Conservation (phyloP, 371 early-diverging fungal genomes). For the Blastocladiella emersonii region DNA sequence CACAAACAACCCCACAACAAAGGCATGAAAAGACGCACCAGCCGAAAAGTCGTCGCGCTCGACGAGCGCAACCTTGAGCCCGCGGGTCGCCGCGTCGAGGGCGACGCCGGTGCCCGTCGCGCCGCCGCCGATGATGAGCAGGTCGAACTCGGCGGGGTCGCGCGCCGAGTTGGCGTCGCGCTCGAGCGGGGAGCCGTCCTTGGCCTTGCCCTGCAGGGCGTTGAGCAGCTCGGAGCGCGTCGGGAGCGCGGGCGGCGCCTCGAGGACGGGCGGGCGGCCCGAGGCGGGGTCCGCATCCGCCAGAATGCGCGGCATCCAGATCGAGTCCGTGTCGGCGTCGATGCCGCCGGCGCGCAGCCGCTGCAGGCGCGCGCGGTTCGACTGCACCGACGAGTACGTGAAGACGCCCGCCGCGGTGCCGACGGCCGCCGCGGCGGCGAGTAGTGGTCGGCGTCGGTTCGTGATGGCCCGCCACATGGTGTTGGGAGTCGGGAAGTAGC, state of each 20-base stretch:
- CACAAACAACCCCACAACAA: no score
- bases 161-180: neutral
- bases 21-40: constrained; percentile 39
- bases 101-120: constrained; percentile 96
- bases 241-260: neutral
- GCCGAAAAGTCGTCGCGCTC: constrained; percentile 95
- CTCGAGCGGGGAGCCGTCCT: neutral
- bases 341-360: neutral
- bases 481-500: no score
- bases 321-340: neutral
- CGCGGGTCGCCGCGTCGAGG: constrained; percentile 93
- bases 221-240: neutral
- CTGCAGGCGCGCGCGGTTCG: neutral
- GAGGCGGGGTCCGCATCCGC: neutral
- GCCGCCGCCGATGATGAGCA: constrained; percentile 96
- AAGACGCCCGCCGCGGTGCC: neutral
- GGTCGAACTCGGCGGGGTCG: constrained; percentile 50
- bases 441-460: no score
- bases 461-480: no score
- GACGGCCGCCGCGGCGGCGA: neutral
- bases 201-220: neutral
- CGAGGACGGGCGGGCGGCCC: neutral
- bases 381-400: neutral
- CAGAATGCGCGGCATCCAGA: neutral
- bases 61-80: constrained; percentile 90